phyloP scores from a whole-genome alignment of 176 grass and related monocot genomes.

The Bolboschoenus planiculmis region DNA sequence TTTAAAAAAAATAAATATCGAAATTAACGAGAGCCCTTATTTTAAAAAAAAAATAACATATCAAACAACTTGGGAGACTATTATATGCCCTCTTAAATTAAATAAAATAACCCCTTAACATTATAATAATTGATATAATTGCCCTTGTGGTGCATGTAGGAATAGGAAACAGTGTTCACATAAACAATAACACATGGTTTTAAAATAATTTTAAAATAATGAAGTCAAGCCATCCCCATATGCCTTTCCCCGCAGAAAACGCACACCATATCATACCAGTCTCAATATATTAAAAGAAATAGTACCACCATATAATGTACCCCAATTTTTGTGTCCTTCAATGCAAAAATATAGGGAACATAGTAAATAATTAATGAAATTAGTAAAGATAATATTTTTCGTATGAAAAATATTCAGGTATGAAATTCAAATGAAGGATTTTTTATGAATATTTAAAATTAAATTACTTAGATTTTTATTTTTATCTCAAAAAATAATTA shows the following conservation, averaged over 20 bases:
- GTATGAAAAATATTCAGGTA: no score
- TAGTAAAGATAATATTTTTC: no score
- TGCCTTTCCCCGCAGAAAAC: conserved; percentile 21
- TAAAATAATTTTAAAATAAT: conserved; percentile 9
- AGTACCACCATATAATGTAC: not conserved
- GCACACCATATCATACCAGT: conserved; percentile 11
- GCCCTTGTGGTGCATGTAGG: conserved; percentile 6
- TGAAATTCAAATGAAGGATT: no score
- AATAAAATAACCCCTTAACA: not conserved
- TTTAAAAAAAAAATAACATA: not conserved
- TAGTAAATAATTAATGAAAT: not conserved
- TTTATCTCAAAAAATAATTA: no score
- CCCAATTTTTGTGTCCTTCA: not conserved
- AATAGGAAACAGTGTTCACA: not conserved
- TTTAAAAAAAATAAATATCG: no score
- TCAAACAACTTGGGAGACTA: not conserved
- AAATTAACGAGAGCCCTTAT: no score
- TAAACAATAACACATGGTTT: conserved; percentile 16
- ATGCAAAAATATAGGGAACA: not conserved
- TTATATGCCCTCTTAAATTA: not conserved
- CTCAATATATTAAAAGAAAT: not conserved
- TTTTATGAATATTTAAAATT: no score
- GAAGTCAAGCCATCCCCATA: conserved; percentile 31
- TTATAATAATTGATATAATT: not conserved
- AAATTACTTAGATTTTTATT: no score